phyloP scores from a whole-genome alignment of 2,329 filamentous ascomycete species.

The Leptodontidium sp. region DNA sequence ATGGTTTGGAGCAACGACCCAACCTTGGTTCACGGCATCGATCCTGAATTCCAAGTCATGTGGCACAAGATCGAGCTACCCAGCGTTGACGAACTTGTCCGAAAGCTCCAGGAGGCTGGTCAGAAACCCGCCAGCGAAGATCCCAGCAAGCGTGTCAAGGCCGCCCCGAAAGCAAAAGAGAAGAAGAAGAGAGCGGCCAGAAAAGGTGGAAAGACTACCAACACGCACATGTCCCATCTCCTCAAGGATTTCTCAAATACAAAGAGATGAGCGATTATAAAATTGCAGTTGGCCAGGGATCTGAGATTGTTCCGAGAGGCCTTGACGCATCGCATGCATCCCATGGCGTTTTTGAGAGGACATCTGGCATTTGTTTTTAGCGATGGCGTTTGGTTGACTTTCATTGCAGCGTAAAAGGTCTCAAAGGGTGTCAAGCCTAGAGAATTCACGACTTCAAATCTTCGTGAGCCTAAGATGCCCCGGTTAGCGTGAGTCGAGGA shows the following conservation, averaged over 20 bases:
- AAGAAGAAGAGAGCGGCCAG: conserved; percentile 48
- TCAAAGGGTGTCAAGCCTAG: background rate
- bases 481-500: background rate
- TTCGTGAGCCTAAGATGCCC: background rate
- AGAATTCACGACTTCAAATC: conserved; percentile 1
- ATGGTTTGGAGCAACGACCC: conserved; percentile 92
- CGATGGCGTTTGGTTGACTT: conserved; percentile 45
- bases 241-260: conserved; percentile 44
- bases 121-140: conserved; percentile 51
- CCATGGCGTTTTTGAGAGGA: conserved; percentile 18
- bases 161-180: conserved; percentile 47
- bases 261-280: conserved; percentile 37
- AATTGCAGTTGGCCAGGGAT: background rate
- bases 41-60: conserved; percentile 82
- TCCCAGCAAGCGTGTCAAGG: conserved; percentile 48
- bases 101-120: conserved; percentile 50
- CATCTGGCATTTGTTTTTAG: conserved; percentile 34
- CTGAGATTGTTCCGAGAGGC: background rate
- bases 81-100: conserved; percentile 49
- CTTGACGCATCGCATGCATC: conserved; percentile 9
- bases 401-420: conserved; percentile 3
- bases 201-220: conserved; percentile 48
- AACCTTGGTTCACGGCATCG: conserved; percentile 76
- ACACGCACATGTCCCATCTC: conserved; percentile 48
- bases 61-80: conserved; percentile 87